Conservation (phyloP, 2,329 filamentous ascomycete species). For the Aspergillus novoparasiticus region DNA sequence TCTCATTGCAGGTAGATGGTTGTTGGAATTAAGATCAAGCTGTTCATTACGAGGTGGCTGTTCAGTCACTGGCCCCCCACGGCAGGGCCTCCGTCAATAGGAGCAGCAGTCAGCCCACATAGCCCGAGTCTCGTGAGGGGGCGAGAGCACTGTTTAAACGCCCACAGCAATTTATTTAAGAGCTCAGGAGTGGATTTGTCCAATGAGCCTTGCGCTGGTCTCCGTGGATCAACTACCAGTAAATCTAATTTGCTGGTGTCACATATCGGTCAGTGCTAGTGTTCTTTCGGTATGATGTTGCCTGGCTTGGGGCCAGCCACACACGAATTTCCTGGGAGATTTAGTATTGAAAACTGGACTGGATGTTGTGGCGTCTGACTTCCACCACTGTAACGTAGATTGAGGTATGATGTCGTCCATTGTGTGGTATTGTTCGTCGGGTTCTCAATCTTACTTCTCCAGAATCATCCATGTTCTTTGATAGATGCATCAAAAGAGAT, state of each 20-base stretch:
- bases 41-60: background rate
- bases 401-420: background rate
- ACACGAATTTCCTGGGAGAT: background rate
- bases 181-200: background rate
- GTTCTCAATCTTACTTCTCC: background rate
- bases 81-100: background rate
- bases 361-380: background rate
- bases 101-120: background rate
- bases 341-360: background rate
- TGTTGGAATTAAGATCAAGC: background rate
- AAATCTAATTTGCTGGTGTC: background rate
- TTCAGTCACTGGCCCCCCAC: background rate
- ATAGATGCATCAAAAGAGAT: background rate
- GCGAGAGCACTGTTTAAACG: background rate
- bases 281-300: background rate
- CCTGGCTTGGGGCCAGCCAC: background rate
- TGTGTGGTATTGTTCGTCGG: background rate
- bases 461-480: background rate
- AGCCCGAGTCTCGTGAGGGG: background rate
- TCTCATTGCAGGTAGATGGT: background rate
- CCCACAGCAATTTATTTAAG: background rate
- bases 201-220: background rate
- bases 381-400: background rate
- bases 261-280: background rate
- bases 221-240: background rate